Evolutionary conservation across 306 rosid species (phyloP).

Genomic region (Pyrus betulifolia): DNA sequence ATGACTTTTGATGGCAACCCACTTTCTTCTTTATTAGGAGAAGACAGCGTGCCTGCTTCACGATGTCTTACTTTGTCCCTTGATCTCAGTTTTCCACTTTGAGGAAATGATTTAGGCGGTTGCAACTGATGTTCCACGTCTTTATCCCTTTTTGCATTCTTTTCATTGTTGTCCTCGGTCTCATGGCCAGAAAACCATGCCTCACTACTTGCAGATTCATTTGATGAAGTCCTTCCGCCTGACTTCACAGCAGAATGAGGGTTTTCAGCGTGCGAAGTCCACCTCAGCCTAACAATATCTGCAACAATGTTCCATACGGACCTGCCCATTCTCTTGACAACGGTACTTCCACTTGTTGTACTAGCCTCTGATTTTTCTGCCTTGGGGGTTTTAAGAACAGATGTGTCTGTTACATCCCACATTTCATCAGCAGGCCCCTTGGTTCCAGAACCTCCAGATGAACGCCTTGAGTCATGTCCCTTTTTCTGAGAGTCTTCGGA

Average conservation of each 20-base stretch:
- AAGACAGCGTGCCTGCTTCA: conserved; percentile 44
- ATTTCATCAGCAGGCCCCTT: conserved; percentile 78
- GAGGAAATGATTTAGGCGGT: conserved; percentile 16
- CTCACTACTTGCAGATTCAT: conserved; percentile 57
- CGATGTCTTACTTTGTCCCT: conserved; percentile 31
- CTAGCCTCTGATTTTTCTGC: conserved; percentile 39
- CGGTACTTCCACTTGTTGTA: conserved; percentile 25
- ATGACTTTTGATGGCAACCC: conserved; percentile 36
- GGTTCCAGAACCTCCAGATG: conserved; percentile 53
- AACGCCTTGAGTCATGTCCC: conserved; percentile 30
- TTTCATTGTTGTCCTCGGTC: conserved; percentile 47
- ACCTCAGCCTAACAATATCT: conserved; percentile 57
- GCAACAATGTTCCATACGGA: conserved; percentile 57
- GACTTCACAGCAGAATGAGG: conserved; percentile 41
- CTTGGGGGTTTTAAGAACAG: conserved; percentile 28
- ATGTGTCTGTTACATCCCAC: conserved; percentile 57
- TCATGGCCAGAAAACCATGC: conserved; percentile 69
- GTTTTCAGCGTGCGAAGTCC: conserved; percentile 53
- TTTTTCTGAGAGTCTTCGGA: conserved; percentile 34
- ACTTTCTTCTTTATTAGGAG: conserved; percentile 34
- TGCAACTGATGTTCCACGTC: conserved; percentile 31
- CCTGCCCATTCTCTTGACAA: conserved; percentile 69
- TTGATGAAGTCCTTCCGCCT: conserved; percentile 50
- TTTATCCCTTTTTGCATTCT: conserved; percentile 25
- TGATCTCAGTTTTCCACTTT: conserved; percentile 23